Percentiles rank a stretch among this genome's conserved stretches.
Conservation (phyloP, 2,329 filamentous ascomycete genomes). For the Pseudofabraea citricarpa region DNA sequence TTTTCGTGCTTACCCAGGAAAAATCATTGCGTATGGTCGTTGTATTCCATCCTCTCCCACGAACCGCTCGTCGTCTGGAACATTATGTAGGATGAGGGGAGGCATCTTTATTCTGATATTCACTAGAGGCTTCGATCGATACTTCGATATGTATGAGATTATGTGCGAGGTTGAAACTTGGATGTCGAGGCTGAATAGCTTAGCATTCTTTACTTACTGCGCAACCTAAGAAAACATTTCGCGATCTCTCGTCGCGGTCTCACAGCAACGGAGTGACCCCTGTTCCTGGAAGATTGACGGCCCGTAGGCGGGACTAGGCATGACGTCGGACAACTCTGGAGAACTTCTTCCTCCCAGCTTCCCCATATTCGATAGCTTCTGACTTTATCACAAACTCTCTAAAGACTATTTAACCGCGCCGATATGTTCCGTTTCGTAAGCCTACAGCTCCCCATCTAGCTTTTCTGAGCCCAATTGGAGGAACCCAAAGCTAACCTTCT, state of each 20-base stretch:
- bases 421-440: slow-evolving; percentile 32
- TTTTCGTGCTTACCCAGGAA: slow-evolving; percentile 48
- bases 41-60: slow-evolving; percentile 60
- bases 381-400: slow-evolving; percentile 1
- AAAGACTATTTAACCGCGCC: slow-evolving; percentile 1
- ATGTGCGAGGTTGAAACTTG: slow-evolving; percentile 3
- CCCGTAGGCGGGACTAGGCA: neutral
- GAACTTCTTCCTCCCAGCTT: too few relatives aligned
- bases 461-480: neutral
- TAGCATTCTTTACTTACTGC: too few relatives aligned
- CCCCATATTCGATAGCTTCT: slow-evolving; percentile 8
- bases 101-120: slow-evolving; percentile 40
- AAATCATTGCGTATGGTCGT: slow-evolving; percentile 62
- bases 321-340: too few relatives aligned
- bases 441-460: neutral
- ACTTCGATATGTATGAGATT: neutral
- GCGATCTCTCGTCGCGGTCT: neutral
- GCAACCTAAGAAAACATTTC: neutral
- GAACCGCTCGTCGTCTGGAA: slow-evolving; percentile 64
- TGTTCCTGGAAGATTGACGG: neutral
- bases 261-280: neutral
- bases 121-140: too few relatives aligned
- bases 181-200: too few relatives aligned
- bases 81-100: slow-evolving; percentile 63
- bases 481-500: slow-evolving; percentile 2